Conservation (phyloP, 192 early-diverging fungal genomes). For the Entomortierella parvispora region DNA sequence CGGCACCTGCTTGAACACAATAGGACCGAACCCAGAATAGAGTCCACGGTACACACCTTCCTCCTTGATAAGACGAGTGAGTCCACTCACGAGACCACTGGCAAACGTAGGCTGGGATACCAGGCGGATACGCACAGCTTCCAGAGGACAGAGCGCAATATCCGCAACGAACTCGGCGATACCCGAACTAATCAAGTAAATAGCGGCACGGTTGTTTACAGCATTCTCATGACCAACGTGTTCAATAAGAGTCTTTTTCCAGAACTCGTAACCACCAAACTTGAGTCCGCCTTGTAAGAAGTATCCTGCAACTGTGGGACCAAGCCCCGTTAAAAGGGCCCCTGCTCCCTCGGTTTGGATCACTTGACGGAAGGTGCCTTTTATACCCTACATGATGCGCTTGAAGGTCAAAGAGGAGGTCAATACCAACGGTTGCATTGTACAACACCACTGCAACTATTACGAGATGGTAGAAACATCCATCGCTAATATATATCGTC, state of each 20-base stretch:
- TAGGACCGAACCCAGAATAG: constrained; percentile 76
- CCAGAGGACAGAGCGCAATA: constrained; percentile 84
- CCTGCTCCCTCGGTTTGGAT: constrained; percentile 67
- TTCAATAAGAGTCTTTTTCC: constrained; percentile 79
- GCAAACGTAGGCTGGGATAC: constrained; percentile 82
- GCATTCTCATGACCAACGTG: constrained; percentile 76
- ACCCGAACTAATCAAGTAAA: constrained; percentile 75
- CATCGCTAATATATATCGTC: too few species aligned
- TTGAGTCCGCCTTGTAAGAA: constrained; percentile 77
- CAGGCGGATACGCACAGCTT: constrained; percentile 89
- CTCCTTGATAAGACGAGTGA: constrained; percentile 63
- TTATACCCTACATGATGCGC: constrained; percentile 52
- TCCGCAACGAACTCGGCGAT: constrained; percentile 87
- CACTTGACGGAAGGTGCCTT: constrained; percentile 58
- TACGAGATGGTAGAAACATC: too few species aligned
- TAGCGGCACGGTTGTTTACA: constrained; percentile 75
- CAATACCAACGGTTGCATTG: too few species aligned
- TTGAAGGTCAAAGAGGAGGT: too few species aligned
- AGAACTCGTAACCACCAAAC: constrained; percentile 92
- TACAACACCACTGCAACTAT: too few species aligned
- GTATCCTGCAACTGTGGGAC: constrained; percentile 86
- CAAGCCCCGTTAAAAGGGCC: constrained; percentile 80
- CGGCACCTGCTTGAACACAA: constrained; percentile 85
- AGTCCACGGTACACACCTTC: constrained; percentile 75
- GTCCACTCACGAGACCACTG: constrained; percentile 69